Base-by-base conservation (phyloP, 306 rosid genomes). In the Fragaria iinumae region DNA sequence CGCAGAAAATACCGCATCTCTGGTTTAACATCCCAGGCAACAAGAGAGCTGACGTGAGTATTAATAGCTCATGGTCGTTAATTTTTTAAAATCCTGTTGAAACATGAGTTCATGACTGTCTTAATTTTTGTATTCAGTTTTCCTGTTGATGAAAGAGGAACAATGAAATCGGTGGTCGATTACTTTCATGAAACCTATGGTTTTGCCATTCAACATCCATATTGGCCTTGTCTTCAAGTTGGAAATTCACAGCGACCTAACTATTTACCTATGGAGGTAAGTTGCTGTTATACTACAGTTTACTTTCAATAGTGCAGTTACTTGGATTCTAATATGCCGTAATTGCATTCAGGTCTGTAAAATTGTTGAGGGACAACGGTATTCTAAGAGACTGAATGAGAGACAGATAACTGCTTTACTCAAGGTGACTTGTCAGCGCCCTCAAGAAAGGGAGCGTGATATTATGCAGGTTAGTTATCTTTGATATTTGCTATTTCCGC, bases 171-270 rank as follows among this genome's bases (percentile, higher is more conserved):
- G 7, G 99, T 96, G 8, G 99, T 96, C 3, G 98, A 92, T 71
- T 96, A 96, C 64, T 96, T 96, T 71, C 86, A 39, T 12, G 99
- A 96, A 68, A 96, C 97, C 3, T 96, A 96, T n/a, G 94, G 97
- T 2, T 92, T 91, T 56, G 88, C 50, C 20, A 96, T 96, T 74
- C 96, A 92, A 67, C 96, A 96, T 72, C 87, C 91, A 2, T 97
- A 96, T 36, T 96, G 92, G 98, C 99, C 99, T 66, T 96, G 99
- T 78, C 86, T 96, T 69, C 98, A 90, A 91, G 99, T 93, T 11
- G 99, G 99, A 29, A 96, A 93, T 72, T 85, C 86, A 23, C 97
- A 96, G 77, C 81, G 99, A 7, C 97, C 99, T 0, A 96, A 96
- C 79, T 96, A 96, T 84, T 74, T 96, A 10, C 99, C 98, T 2